A percentile compares a stretch with the other conserved stretches of the same genome.
Conservation (phyloP, 768 basidiomycete genomes). For the Macrolepiota dolichaula region DNA sequence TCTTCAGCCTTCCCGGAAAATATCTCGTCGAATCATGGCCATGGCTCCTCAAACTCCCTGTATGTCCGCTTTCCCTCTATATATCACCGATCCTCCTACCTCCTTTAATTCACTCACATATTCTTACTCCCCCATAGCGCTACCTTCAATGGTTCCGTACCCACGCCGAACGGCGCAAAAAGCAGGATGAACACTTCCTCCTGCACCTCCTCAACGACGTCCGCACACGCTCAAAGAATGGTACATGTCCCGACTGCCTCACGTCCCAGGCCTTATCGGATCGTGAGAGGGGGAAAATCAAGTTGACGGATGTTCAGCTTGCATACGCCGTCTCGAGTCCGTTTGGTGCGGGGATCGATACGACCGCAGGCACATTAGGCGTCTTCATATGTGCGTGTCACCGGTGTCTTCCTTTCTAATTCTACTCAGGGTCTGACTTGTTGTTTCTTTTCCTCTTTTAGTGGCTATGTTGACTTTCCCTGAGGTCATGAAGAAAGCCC, state of each 20-base stretch:
- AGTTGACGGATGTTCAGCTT: conserved; percentile 38
- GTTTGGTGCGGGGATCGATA: conserved; percentile 22
- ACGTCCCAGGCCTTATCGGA: conserved; percentile 36
- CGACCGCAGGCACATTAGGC: conserved; percentile 23
- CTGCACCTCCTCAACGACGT: conserved; percentile 24
- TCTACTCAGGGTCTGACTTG: neutral
- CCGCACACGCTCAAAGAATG: conserved; percentile 17
- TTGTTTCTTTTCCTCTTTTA: neutral
- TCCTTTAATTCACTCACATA: neutral
- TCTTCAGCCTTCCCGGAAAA: conserved; percentile 10
- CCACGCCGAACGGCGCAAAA: conserved; percentile 21
- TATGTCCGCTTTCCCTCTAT: conserved; percentile 1
- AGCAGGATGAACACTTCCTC: conserved; percentile 21
- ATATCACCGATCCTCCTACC: neutral
- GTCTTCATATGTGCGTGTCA: conserved; percentile 3
- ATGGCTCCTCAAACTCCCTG: conserved; percentile 11
- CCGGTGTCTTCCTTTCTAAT: neutral
- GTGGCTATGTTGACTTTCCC: conserved; percentile 28
- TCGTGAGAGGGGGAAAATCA: conserved; percentile 33
- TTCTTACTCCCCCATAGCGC: conserved; percentile 13
- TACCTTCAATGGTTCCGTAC: conserved; percentile 28
- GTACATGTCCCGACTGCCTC: conserved; percentile 26
- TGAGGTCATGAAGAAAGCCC: conserved; percentile 23
- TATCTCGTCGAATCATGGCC: conserved; percentile 11
- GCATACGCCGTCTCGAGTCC: conserved; percentile 33